phyloP scores from a whole-genome alignment of 176 grass and related monocot species.

The Bromus sterilis region DNA sequence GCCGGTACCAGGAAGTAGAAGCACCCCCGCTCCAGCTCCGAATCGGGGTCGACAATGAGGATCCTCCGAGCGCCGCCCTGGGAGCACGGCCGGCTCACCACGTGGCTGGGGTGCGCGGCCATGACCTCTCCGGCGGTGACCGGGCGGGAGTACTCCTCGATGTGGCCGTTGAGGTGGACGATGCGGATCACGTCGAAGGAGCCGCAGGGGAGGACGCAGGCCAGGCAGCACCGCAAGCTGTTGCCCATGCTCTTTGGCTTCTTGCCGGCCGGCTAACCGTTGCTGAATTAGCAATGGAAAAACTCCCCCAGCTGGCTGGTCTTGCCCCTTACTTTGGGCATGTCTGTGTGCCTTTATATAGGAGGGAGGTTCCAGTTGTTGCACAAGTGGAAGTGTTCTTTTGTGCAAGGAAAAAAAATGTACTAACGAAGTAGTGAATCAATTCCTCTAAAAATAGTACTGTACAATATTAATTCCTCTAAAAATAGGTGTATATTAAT shows the following conservation, averaged over 20 bases:
- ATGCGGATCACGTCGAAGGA: slow-evolving; percentile 72
- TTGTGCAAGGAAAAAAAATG: background rate
- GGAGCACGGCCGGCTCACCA: slow-evolving; percentile 68
- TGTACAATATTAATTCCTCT: background rate
- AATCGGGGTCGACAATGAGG: slow-evolving; percentile 50
- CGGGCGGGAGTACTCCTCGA: slow-evolving; percentile 67
- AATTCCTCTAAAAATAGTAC: background rate
- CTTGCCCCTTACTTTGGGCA: background rate
- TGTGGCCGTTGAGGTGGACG: slow-evolving; percentile 70
- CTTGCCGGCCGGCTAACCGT: background rate
- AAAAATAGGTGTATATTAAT: background rate
- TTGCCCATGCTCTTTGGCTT: slow-evolving; percentile 57
- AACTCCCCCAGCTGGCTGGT: background rate
- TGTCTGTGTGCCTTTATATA: slow-evolving; percentile 23
- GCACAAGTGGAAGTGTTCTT: slow-evolving; percentile 1
- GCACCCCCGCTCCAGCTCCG: slow-evolving; percentile 66
- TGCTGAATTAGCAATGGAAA: background rate
- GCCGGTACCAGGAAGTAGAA: slow-evolving; percentile 80
- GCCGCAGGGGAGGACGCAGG: slow-evolving; percentile 89
- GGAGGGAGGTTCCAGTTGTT: background rate
- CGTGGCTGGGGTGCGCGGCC: slow-evolving; percentile 69
- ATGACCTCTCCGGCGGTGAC: slow-evolving; percentile 64
- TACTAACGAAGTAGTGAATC: background rate
- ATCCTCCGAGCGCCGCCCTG: slow-evolving; percentile 53
- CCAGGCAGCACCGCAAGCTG: slow-evolving; percentile 72